These are phyloP conservation scores for Cymodocea nodosa DNA, from an alignment of 116 monocot species.

Conservation along the genomic window DNA sequence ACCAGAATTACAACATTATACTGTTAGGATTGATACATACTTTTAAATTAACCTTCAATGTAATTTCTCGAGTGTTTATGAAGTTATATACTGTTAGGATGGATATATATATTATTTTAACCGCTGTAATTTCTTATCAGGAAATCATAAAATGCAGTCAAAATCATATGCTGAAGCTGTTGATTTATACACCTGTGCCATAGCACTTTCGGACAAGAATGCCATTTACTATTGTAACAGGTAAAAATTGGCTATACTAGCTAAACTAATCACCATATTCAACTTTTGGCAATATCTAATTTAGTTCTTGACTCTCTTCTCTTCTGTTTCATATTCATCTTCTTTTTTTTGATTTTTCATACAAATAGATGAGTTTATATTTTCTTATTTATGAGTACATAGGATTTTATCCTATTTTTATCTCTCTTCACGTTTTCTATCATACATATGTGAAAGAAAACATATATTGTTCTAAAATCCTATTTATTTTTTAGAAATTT, in stretches of 20 bases:
- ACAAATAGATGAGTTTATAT: too few relatives aligned
- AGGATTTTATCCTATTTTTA: too few relatives aligned
- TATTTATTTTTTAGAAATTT: too few relatives aligned
- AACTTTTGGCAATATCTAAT: too few relatives aligned
- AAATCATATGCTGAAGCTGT: slow-evolving; percentile 50
- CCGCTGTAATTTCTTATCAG: slow-evolving; percentile 16
- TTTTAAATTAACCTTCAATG: background rate
- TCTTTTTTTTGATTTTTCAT: too few relatives aligned
- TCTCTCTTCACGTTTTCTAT: too few relatives aligned
- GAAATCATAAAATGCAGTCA: slow-evolving; percentile 50
- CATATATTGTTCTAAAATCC: too few relatives aligned
- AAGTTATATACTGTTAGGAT: background rate
- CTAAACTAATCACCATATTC: too few relatives aligned
- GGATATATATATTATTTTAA: background rate
- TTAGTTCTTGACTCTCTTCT: too few relatives aligned
- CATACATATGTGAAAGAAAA: too few relatives aligned
- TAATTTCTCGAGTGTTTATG: background rate
- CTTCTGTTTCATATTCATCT: too few relatives aligned
- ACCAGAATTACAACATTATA: background rate
- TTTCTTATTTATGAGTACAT: too few relatives aligned
- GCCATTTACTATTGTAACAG: slow-evolving; percentile 85
- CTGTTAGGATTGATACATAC: background rate
- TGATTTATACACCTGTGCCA: slow-evolving; percentile 66
- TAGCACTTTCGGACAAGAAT: slow-evolving; percentile 55
- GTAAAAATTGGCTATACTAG: slow-evolving; percentile 14